These are phyloP conservation scores for Galerina sulciceps DNA, from an alignment of 768 basidiomycete species.

Conservation along the genomic window DNA sequence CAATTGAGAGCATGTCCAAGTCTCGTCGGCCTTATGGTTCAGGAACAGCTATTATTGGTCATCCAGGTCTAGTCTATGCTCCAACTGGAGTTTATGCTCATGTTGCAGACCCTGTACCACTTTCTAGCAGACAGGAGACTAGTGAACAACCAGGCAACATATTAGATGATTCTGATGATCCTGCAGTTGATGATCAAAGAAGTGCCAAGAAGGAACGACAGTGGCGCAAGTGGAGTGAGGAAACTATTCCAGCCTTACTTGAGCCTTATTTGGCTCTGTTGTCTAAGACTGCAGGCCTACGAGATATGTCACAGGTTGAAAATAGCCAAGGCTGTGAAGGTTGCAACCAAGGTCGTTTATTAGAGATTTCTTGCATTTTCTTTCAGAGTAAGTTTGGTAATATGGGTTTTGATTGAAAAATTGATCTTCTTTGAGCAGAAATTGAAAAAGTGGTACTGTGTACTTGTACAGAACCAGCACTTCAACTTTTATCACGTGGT, in stretches of 20 bases:
- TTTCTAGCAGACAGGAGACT: no score
- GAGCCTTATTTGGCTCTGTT: not conserved
- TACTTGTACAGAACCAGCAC: not conserved
- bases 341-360: not conserved
- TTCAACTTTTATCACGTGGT: not conserved
- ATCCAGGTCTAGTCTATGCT: not conserved
- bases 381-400: not conserved
- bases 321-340: not conserved
- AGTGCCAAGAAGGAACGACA: not conserved
- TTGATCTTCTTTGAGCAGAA: not conserved
- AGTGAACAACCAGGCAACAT: no score
- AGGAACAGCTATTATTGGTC: not conserved
- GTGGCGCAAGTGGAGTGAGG: slow-evolving; percentile 14
- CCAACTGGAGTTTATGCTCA: not conserved
- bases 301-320: not conserved
- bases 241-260: not conserved
- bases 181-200: no score
- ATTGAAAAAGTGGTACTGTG: not conserved
- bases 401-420: not conserved
- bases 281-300: not conserved
- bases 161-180: not conserved
- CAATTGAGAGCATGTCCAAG: not conserved
- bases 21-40: not conserved
- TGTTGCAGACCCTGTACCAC: no score
- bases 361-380: not conserved